Percentiles rank a stretch among this genome's conserved stretches.
Evolutionary conservation across 345 rosid species (phyloP).

Genomic region (Eucalyptus microcorys): DNA sequence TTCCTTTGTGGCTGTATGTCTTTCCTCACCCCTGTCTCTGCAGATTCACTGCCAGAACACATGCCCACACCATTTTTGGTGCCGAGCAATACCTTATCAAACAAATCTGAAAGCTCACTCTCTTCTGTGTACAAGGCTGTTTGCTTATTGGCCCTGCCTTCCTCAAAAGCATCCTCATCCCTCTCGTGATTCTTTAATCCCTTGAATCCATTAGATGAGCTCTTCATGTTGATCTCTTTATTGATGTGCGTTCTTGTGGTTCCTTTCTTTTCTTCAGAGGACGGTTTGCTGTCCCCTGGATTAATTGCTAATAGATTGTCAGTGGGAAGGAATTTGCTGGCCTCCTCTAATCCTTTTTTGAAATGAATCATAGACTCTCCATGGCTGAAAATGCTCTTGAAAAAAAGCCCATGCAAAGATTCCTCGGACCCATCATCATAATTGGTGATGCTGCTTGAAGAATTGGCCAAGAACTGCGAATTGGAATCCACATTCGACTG

Average conservation of each 20-base stretch:
- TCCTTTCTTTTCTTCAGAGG: background rate
- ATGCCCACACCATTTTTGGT: background rate
- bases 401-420: background rate
- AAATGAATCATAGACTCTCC: conserved; percentile 7
- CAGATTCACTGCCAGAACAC: background rate
- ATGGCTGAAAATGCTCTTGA: background rate
- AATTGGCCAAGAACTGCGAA: background rate
- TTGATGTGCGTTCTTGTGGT: background rate
- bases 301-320: conserved; percentile 1
- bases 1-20: conserved; percentile 1
- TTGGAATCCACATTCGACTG: background rate
- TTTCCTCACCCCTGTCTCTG: background rate
- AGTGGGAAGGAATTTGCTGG: conserved; percentile 19
- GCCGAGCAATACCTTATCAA: conserved; percentile 56
- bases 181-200: conserved; percentile 39
- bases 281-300: background rate
- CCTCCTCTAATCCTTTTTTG: conserved; percentile 22
- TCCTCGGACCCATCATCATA: background rate
- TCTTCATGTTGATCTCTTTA: background rate
- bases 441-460: background rate
- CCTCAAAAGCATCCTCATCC: conserved; percentile 33
- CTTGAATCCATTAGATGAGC: conserved; percentile 8
- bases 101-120: conserved; percentile 51
- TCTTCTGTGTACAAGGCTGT: conserved; percentile 35
- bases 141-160: conserved; percentile 53